Evolutionary conservation across 441 rosid genomes (phyloP).

Genomic region (Mallotus repandus): DNA sequence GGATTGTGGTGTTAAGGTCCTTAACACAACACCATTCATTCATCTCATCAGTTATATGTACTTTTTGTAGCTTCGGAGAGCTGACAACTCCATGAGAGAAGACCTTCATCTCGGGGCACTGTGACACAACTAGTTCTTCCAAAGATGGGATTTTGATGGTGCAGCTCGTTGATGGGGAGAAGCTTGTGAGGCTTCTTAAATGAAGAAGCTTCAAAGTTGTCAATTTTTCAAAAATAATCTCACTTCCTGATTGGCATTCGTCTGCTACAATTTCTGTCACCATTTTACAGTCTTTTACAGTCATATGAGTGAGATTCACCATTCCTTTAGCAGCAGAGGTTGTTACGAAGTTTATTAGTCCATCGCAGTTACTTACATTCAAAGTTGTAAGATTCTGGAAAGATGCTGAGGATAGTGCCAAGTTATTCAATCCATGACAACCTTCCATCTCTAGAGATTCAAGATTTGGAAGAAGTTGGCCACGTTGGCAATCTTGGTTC

Average conservation of each 20-base stretch:
- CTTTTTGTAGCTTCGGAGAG: background rate
- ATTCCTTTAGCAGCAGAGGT: slow-evolving; percentile 7
- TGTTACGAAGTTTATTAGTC: slow-evolving; percentile 10
- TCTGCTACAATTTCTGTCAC: background rate
- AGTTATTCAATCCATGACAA: background rate
- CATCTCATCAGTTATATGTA: background rate
- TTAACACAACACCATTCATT: background rate
- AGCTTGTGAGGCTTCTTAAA: slow-evolving; percentile 19
- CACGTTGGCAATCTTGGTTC: background rate
- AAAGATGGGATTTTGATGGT: slow-evolving; percentile 24
- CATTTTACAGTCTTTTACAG: slow-evolving; percentile 57
- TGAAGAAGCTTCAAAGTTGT: background rate
- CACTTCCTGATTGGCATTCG: background rate
- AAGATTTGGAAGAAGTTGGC: background rate
- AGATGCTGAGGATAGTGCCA: slow-evolving; percentile 10
- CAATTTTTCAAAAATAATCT: slow-evolving; percentile 20
- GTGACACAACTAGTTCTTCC: background rate
- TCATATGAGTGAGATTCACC: slow-evolving; percentile 59
- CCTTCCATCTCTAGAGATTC: fast-evolving
- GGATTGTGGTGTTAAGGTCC: slow-evolving; percentile 11
- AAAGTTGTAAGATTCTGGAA: slow-evolving; percentile 5
- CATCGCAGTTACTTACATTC: background rate
- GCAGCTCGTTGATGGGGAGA: slow-evolving; percentile 17
- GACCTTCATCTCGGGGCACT: slow-evolving; percentile 30
- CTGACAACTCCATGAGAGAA: slow-evolving; percentile 8